Percentiles rank a stretch among this genome's conserved stretches.
Conservation (phyloP, 2,329 filamentous ascomycete genomes). For the Ascochyta rabiei region DNA sequence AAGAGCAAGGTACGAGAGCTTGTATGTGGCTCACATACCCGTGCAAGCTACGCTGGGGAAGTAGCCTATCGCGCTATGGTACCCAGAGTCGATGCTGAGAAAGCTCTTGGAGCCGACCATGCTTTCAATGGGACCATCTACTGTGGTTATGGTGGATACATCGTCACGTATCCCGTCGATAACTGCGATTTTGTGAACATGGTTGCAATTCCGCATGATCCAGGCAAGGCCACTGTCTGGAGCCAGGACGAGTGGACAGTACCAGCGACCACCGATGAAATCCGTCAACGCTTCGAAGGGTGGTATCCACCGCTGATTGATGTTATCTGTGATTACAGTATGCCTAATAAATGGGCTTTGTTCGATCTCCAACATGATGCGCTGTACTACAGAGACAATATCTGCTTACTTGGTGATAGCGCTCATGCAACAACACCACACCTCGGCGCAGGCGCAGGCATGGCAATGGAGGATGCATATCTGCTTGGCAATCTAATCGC, state of each 20-base stretch:
- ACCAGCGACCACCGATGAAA: constrained; percentile 22
- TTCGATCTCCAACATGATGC: constrained; percentile 25
- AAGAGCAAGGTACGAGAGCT: constrained; percentile 39
- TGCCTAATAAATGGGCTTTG: constrained; percentile 28
- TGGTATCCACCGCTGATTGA: constrained; percentile 14
- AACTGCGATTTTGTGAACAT: constrained; percentile 27
- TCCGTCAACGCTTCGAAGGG: constrained; percentile 23
- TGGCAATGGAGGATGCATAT: constrained; percentile 33
- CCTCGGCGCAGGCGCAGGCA: constrained; percentile 33
- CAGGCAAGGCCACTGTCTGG: constrained; percentile 20
- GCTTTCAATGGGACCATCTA: constrained; percentile 37
- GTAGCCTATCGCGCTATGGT: constrained; percentile 38
- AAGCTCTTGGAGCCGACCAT: constrained; percentile 41
- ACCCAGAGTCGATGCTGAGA: constrained; percentile 44
- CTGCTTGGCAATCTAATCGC: constrained; percentile 7
- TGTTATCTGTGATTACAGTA: constrained; percentile 16
- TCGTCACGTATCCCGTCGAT: constrained; percentile 28
- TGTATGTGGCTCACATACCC: constrained; percentile 20
- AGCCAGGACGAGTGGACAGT: constrained; percentile 18
- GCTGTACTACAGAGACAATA: constrained; percentile 22
- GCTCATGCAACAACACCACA: constrained; percentile 33
- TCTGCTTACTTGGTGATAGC: constrained; percentile 33
- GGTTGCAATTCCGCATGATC: constrained; percentile 25
- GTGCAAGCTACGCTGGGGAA: constrained; percentile 29
- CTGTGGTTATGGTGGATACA: constrained; percentile 23